A percentile compares a stretch with the other conserved stretches of the same genome.
phyloP scores from a whole-genome alignment of 1,284 basidiomycete genomes.

The Takashimella koratensis region DNA sequence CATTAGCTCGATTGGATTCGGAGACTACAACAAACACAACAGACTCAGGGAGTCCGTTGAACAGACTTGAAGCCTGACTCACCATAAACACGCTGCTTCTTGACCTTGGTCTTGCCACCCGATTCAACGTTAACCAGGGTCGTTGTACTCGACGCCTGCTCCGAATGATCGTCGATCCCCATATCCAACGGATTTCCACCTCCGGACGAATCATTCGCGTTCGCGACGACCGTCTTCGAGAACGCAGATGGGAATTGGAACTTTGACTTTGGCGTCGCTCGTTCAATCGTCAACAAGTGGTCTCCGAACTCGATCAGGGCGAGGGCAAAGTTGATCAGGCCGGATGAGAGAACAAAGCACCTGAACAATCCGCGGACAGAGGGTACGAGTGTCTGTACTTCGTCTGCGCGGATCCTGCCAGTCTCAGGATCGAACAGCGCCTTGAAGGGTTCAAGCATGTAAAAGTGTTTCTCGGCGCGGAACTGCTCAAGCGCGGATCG shows the following conservation, averaged over 20 bases:
- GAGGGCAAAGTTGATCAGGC: constrained; percentile 41
- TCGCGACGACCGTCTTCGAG: constrained; percentile 43
- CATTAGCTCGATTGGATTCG: too few species aligned
- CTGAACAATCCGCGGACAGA: constrained; percentile 48
- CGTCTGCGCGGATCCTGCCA: constrained; percentile 30
- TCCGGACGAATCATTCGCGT: constrained; percentile 27
- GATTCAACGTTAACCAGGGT: constrained; percentile 18
- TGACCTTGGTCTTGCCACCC: constrained; percentile 10
- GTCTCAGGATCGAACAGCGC: constrained; percentile 42
- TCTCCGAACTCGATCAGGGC: constrained; percentile 41
- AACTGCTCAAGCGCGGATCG: constrained; percentile 49
- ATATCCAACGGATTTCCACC: constrained; percentile 33
- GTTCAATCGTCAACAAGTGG: constrained; percentile 41
- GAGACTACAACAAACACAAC: too few species aligned
- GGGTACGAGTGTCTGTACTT: constrained; percentile 10
- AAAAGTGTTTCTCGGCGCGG: constrained; percentile 49
- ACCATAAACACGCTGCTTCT: constrained; percentile 3
- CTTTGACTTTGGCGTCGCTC: constrained; percentile 40
- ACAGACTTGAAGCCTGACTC: too few species aligned
- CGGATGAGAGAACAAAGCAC: constrained; percentile 50
- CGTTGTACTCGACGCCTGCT: constrained; percentile 7
- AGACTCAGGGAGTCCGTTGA: too few species aligned
- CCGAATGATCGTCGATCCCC: constrained; percentile 15
- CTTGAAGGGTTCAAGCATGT: constrained; percentile 55
- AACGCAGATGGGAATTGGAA: constrained; percentile 52